Conservation (phyloP, 2,329 filamentous ascomycete genomes). For the Trichoderma citrinoviride region DNA sequence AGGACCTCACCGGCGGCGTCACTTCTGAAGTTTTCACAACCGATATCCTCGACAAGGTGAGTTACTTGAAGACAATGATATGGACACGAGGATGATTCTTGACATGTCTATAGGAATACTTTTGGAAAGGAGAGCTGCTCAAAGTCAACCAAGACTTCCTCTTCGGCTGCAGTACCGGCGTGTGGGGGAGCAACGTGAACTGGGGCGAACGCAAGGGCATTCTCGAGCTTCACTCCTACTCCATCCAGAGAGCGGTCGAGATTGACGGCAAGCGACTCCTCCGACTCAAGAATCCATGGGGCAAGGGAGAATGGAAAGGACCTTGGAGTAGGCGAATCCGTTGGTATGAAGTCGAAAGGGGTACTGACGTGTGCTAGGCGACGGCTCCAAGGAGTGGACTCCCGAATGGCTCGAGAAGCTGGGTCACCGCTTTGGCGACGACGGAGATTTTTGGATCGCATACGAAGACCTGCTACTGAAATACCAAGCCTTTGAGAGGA, state of each 20-base stretch:
- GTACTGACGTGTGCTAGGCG: constrained; percentile 41
- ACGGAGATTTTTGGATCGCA: constrained; percentile 64
- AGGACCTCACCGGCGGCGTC: constrained; percentile 63
- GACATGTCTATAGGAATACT: constrained; percentile 40
- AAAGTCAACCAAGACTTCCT: constrained; percentile 76
- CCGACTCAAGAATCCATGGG: constrained; percentile 74
- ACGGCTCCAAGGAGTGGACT: constrained; percentile 83
- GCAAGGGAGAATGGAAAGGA: constrained; percentile 75
- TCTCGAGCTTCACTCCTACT: constrained; percentile 58
- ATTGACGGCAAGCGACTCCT: constrained; percentile 60
- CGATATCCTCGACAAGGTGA: constrained; percentile 70
- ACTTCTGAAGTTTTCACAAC: constrained; percentile 64
- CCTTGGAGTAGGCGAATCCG: constrained; percentile 57
- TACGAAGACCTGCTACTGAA: constrained; percentile 59
- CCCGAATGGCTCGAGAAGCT: constrained; percentile 72
- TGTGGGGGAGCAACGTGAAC: constrained; percentile 29
- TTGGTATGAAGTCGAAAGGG: neutral
- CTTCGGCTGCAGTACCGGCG: constrained; percentile 58
- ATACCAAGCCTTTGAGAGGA: constrained; percentile 57
- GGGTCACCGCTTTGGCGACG: constrained; percentile 71
- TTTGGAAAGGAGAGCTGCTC: constrained; percentile 76
- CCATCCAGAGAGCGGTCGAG: constrained; percentile 58
- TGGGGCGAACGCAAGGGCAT: constrained; percentile 53
- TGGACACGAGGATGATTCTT: neutral
- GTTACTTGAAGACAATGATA: constrained; percentile 25